Evolutionary conservation across 495 filamentous ascomycete species (phyloP).

Genomic region (Neurospora sp.): DNA sequence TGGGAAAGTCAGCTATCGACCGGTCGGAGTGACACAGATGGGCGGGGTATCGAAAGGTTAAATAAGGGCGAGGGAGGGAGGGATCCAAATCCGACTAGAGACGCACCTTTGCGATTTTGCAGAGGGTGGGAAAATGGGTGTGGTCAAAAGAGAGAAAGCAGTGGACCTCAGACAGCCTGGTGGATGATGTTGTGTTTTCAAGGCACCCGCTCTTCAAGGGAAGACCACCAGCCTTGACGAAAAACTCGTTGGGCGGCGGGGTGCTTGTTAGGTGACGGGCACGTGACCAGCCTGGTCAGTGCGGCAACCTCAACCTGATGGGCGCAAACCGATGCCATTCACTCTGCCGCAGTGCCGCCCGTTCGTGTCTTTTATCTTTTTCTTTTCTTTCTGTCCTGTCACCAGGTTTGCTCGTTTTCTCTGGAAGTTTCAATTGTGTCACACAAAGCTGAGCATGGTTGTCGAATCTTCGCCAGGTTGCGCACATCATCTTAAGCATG

Average conservation of each 20-base stretch:
- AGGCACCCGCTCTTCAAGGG: slow-evolving; percentile 14
- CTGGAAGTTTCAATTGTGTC: background rate
- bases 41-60: background rate
- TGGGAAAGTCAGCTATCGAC: slow-evolving; percentile 2
- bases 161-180: slow-evolving; percentile 16
- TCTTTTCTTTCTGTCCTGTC: background rate
- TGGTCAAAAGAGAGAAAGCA: slow-evolving; percentile 20
- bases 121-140: slow-evolving; percentile 6
- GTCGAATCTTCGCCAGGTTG: background rate
- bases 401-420: background rate
- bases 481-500: background rate
- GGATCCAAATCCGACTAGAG: background rate
- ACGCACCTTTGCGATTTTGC: slow-evolving; percentile 17
- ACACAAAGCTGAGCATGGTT: background rate
- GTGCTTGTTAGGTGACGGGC: slow-evolving; percentile 9
- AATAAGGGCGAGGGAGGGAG: background rate
- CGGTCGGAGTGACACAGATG: background rate
- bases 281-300: slow-evolving; percentile 22
- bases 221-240: slow-evolving; percentile 24
- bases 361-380: background rate
- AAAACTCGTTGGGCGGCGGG: slow-evolving; percentile 31
- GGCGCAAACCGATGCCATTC: background rate
- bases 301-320: slow-evolving; percentile 2
- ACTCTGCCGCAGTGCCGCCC: background rate
- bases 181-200: slow-evolving; percentile 23